Evolutionary conservation across 2,329 filamentous ascomycete species (phyloP).

Genomic region (Orbilia ellipsospora): DNA sequence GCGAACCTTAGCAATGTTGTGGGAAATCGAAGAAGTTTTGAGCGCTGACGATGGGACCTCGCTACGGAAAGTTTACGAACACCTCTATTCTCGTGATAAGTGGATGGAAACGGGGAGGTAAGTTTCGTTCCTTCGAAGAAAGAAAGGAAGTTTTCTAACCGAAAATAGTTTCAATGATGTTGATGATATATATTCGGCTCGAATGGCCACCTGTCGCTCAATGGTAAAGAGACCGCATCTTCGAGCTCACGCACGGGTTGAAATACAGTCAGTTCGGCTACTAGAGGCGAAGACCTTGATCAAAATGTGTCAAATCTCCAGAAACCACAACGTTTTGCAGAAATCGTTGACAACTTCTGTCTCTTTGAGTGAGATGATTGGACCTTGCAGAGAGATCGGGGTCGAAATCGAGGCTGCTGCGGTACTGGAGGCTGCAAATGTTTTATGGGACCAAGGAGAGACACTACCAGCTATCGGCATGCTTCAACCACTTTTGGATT

Average conservation of each 20-base stretch:
- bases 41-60: constrained; percentile 71
- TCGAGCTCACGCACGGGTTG: constrained; percentile 66
- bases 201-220: constrained; percentile 83
- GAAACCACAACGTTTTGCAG: constrained; percentile 83
- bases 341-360: constrained; percentile 88
- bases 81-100: constrained; percentile 73
- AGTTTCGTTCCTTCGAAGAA: constrained; percentile 60
- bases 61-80: constrained; percentile 71
- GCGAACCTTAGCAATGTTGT: constrained; percentile 75
- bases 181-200: constrained; percentile 80
- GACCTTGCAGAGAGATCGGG: constrained; percentile 75
- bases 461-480: constrained; percentile 88
- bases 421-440: constrained; percentile 84
- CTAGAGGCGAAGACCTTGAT: constrained; percentile 75
- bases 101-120: constrained; percentile 89
- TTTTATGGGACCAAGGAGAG: constrained; percentile 94
- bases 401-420: constrained; percentile 81
- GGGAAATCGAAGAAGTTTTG: constrained; percentile 83
- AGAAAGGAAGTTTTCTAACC: constrained; percentile 47
- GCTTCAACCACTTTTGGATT: constrained; percentile 75
- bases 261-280: constrained; percentile 67
- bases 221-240: constrained; percentile 77
- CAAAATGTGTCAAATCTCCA: constrained; percentile 61
- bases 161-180: constrained; percentile 70
- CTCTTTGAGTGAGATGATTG: constrained; percentile 80